phyloP scores from a whole-genome alignment of 2,329 filamentous ascomycete genomes.

The Penicillium brevicompactum region DNA sequence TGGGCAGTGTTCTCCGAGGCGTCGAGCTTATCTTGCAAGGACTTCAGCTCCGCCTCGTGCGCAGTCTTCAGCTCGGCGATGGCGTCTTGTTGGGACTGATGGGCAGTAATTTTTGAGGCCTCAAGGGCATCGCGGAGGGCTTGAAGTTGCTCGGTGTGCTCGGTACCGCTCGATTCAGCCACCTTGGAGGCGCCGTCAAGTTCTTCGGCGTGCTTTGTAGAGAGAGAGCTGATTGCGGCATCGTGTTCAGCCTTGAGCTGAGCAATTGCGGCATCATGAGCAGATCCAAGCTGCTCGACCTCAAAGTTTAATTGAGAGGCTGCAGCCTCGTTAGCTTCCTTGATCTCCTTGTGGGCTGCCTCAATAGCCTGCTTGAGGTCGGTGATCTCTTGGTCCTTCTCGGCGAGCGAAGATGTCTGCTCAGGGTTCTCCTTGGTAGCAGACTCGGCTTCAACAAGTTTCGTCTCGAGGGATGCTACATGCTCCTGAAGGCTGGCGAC shows the following conservation, averaged over 20 bases:
- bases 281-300: slow-evolving; percentile 29
- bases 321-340: slow-evolving; percentile 27
- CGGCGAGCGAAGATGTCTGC: slow-evolving; percentile 30
- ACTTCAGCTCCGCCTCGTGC: slow-evolving; percentile 35
- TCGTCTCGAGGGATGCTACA: slow-evolving; percentile 37
- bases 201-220: slow-evolving; percentile 36
- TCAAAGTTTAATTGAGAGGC: slow-evolving; percentile 25
- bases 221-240: slow-evolving; percentile 25
- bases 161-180: slow-evolving; percentile 31
- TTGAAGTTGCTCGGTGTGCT: slow-evolving; percentile 36
- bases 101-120: slow-evolving; percentile 29
- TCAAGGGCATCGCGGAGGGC: slow-evolving; percentile 38
- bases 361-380: slow-evolving; percentile 37
- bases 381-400: slow-evolving; percentile 40
- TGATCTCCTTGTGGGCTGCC: slow-evolving; percentile 37
- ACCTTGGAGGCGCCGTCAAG: slow-evolving; percentile 35
- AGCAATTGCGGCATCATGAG: slow-evolving; percentile 33
- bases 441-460: slow-evolving; percentile 37
- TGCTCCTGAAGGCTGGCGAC: slow-evolving; percentile 37
- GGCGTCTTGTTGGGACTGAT: slow-evolving; percentile 31
- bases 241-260: slow-evolving; percentile 35
- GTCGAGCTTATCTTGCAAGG: slow-evolving; percentile 36
- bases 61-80: slow-evolving; percentile 32
- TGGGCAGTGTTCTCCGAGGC: slow-evolving; percentile 29
- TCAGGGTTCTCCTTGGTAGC: slow-evolving; percentile 27